Base-by-base conservation (phyloP, 306 rosid genomes). In the Lupinus albus region DNA sequence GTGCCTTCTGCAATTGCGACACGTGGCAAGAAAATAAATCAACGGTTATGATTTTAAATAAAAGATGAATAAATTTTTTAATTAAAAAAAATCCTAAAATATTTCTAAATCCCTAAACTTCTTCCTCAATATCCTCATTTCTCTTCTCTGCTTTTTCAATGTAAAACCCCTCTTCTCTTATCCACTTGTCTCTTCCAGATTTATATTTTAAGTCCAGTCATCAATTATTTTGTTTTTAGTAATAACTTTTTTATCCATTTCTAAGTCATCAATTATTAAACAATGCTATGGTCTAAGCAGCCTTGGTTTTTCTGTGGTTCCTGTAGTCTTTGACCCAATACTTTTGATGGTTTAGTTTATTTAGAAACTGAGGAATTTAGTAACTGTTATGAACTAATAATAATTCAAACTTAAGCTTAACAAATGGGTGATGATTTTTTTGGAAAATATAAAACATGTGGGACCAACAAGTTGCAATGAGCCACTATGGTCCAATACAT, bases 281-380 rank as follows among this genome's bases (percentile, higher is more conserved):
- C 8, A 11, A 47, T 60, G 60, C 42, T 11, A 36, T 70, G 9
- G 11, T 56, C 30, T 59, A 58, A 30, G 8, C 36, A 25, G 1
- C 32, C 61, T 64, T 69, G 51, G 15, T 50, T 78, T 74, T 73
- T 58, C 12, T 16, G 11, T 21, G 74, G 58, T 16, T 70, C 47
- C 59, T 45, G 12, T 70, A 10, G 47, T 62, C 41, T 81, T 69
- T 77, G 84, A 79, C 83, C 32, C 14, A 0, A 45, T 65, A 28
- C 70, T 67, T 56, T 11, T 66, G 6, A 30, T 44, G 8, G 68
- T 0, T 70, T 80, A 44, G 7, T 36, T 55, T 52, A 65, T 44
- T 16, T 54, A 25, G 59, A 35, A 71, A 35, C 60, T 60, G n/a
- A 32, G 5, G 41, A 1, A 25, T 25, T 2, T 25, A 25, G 1